These are phyloP conservation scores for Hypoxylon fuscum DNA, from an alignment of 495 filamentous ascomycete genomes.

Conservation along the genomic window DNA sequence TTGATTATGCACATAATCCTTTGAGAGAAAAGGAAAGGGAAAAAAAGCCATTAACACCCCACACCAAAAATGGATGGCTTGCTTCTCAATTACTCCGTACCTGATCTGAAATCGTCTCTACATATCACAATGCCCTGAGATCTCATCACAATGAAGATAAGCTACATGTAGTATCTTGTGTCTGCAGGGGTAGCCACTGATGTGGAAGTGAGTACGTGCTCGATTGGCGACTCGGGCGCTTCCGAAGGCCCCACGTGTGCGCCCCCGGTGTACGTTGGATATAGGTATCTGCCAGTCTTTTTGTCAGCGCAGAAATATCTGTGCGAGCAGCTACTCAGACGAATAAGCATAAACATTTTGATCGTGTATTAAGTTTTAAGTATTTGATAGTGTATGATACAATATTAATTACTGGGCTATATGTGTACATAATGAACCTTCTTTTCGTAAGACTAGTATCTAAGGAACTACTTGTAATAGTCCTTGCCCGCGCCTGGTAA, in stretches of 20 bases:
- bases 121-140: neutral
- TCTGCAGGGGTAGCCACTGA: neutral
- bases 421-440: neutral
- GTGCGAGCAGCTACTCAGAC: too few species aligned
- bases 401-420: neutral
- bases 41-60: neutral
- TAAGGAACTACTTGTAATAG: slow-evolving; percentile 16
- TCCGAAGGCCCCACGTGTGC: too few species aligned
- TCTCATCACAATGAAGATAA: neutral
- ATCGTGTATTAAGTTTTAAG: too few species aligned
- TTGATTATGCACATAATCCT: slow-evolving; percentile 1
- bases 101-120: neutral
- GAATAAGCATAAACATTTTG: too few species aligned
- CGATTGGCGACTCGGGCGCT: neutral
- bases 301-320: too few species aligned
- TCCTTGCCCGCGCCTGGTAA: slow-evolving; percentile 16
- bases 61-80: neutral
- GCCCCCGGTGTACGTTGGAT: too few species aligned
- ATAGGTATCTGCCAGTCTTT: too few species aligned
- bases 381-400: neutral
- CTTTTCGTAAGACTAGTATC: neutral
- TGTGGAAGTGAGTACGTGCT: neutral
- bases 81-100: neutral
- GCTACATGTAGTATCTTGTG: too few species aligned
- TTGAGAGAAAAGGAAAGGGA: neutral